A percentile compares a stretch with the other conserved stretches of the same genome.
phyloP scores from a whole-genome alignment of 2,329 filamentous ascomycete species.

The Neobulgaria alba region DNA sequence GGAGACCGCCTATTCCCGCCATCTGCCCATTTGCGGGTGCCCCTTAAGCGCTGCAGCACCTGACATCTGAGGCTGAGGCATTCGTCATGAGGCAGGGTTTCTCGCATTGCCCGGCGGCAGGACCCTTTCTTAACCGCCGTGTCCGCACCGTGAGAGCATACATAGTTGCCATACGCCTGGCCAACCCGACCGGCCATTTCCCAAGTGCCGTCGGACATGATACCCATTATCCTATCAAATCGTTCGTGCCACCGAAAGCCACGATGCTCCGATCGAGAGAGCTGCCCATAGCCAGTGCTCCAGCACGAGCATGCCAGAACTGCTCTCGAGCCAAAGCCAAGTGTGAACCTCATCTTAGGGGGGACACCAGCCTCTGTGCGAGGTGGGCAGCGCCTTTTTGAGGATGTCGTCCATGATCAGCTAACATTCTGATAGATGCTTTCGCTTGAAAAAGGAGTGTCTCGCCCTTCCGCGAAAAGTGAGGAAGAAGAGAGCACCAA shows the following conservation, averaged over 20 bases:
- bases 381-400: constrained; percentile 7
- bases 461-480: constrained; percentile 7
- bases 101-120: too few relatives aligned
- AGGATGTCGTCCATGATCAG: not conserved
- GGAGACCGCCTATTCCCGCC: too few relatives aligned
- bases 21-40: too few relatives aligned
- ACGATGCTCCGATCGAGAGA: not conserved
- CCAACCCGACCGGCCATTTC: not conserved
- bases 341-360: constrained; percentile 11
- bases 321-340: constrained; percentile 19
- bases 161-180: not conserved
- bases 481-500: constrained; percentile 18
- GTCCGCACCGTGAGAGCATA: not conserved
- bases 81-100: too few relatives aligned
- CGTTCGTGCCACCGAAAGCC: not conserved
- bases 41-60: too few relatives aligned
- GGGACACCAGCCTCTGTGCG: constrained; percentile 7
- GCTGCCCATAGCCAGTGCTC: not conserved
- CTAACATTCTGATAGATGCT: constrained; percentile 10
- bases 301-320: constrained; percentile 10
- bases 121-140: not conserved
- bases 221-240: not conserved
- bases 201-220: not conserved
- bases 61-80: too few relatives aligned
- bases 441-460: constrained; percentile 19